A percentile compares a stretch with the other conserved stretches of the same genome.
Conservation (phyloP, 164 flowering plant genomes). For the Annona squamosa region DNA sequence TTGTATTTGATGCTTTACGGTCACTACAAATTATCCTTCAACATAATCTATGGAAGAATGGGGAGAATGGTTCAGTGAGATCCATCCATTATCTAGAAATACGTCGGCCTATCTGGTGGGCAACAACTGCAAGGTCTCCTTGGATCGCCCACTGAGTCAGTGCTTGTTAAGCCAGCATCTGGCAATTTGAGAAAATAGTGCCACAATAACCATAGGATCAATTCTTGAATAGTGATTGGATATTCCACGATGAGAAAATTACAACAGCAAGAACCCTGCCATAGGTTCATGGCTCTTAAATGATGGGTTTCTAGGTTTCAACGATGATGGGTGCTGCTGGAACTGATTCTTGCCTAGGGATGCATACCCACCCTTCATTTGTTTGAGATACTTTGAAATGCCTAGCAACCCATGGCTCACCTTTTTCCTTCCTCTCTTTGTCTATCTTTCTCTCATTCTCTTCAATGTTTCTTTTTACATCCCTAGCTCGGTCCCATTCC, state of each 20-base stretch:
- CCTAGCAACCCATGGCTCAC: slow-evolving; percentile 56
- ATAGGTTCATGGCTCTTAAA: background rate
- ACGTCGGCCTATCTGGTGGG: too few species aligned
- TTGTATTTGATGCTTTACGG: too few species aligned
- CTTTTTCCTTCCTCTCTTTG: slow-evolving; percentile 41
- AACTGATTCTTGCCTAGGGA: slow-evolving; percentile 4
- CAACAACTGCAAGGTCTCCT: too few species aligned
- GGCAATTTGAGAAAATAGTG: too few species aligned
- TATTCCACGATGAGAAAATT: background rate
- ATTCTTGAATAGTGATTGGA: background rate
- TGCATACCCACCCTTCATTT: slow-evolving; percentile 11
- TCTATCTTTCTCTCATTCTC: slow-evolving; percentile 46
- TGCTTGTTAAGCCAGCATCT: too few species aligned
- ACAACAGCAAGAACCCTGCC: background rate
- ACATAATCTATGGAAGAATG: too few species aligned
- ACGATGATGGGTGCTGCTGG: slow-evolving; percentile 17
- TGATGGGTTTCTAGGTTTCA: background rate
- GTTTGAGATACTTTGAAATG: slow-evolving; percentile 36
- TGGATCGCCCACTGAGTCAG: too few species aligned
- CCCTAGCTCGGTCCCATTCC: slow-evolving; percentile 70
- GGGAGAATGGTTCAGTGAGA: too few species aligned
- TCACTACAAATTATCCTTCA: too few species aligned
- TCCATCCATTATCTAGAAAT: too few species aligned
- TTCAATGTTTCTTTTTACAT: slow-evolving; percentile 55
- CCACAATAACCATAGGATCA: background rate